Evolutionary conservation across 192 early-diverging fungal species (phyloP), one percentile per base, ranked within the genome.

Genomic region (Spizellomyces punctatus): DNA sequence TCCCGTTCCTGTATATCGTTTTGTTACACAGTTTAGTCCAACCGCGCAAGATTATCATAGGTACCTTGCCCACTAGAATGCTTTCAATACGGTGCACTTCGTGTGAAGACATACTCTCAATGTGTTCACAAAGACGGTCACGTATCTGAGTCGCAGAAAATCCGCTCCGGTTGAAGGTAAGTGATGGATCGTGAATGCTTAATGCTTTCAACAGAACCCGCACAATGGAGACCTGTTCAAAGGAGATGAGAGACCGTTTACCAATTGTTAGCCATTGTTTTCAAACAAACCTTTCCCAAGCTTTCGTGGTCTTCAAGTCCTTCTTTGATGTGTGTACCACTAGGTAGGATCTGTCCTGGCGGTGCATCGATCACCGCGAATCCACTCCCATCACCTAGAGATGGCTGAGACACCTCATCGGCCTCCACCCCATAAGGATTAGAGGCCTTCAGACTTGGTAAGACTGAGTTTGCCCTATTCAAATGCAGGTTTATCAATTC

Each of bases 151-250:
- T 43, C 7, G 69, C 17, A 8, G 61, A 36, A 52, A 75, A 75
- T 17, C 46, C 54, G 12, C 48, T 66, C 19, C 77, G 77, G 43
- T 69, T 64, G 47, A 79, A 79, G 9, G 67, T 50, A 5, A 79
- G 5, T 10, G 68, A 50, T 36, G 55, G 52, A 43, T 79, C 77
- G 7, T 63, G 19, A 12, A 79, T 52, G 44, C 73, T 72, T 61
- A 79, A 75, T 10, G 71, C 19, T 7, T 42, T 6, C 58, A 66
- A 79, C 6, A 79, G 45, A 16, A 67, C 52, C 49, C 65, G 68
- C 8, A 75, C 19, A 4, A 76, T 62, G 21, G 69, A 62, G 46
- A 75, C 63, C 76, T 78, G 22, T 14, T 12, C 2, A 19, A 54
- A 48, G 2, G 2, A 16, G 64, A n/a, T 52, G 10, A 56, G 46